Evolutionary conservation across 306 rosid species (phyloP), one percentile per base, ranked within the genome.

Genomic region (Lagenaria siceraria): DNA sequence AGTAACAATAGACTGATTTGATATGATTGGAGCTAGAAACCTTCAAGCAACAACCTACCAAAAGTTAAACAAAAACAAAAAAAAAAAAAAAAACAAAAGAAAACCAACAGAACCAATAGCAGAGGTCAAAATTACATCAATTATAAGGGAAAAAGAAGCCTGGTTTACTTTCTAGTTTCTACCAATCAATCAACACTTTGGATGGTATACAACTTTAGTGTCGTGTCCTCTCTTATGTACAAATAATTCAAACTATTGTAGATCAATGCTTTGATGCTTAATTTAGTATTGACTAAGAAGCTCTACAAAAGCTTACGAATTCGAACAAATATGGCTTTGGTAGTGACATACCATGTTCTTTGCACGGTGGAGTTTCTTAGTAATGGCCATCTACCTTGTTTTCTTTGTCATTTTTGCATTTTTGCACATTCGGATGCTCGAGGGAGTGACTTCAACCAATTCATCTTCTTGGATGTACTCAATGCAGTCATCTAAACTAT

Each of bases 381-480:
- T 25, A 8, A 14, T 15, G 11, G 5, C 8, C 24, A 25, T 46
- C 24, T 89, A 88, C 86, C 88, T 90, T 72, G 85, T 56, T 85
- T 90, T 95, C 91, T 87, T 91, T 27, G 87, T 13, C n/a, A 90
- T 7, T 85, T 88, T 95, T 1, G 97, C 93, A 83, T 92, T 95
- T 84, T 95, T 95, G 90, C 90, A 85, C 93, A 95, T 95, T 74
- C 97, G 87, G 78, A 95, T 92, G 74, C 90, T 86, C 33, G 35
- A 55, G 0, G 97, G 99, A 68, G 97, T 92, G 79, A 90, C 96
- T 83, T 92, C 99, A 10, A 92, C 99, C 24, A 88, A 83, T 82
- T 95, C 99, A 77, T 95, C 99, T 88, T 95, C 97, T 88, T 92
- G 97, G 72, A 95, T 92, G 95, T 95, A 95, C 82, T 95, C 98